Evolutionary conservation across 352 stramenopile species (phyloP).

Genomic region (Globisporangium apiculatum): DNA sequence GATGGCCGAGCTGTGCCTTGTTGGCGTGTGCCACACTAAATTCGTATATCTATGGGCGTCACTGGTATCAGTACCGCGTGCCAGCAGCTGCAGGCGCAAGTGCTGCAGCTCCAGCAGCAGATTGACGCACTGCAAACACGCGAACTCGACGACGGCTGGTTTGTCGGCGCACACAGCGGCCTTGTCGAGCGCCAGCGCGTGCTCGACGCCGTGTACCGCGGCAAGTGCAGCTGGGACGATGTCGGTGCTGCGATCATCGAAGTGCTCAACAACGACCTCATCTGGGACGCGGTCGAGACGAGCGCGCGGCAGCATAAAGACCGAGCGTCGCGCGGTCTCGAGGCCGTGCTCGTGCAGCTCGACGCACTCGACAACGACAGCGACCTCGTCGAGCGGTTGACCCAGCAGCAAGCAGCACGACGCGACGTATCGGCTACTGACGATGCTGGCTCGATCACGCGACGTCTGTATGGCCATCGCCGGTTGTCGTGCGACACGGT

Average conservation of each 20-base stretch:
- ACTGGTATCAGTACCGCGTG: conserved; percentile 20
- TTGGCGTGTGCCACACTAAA: background rate
- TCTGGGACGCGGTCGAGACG: conserved; percentile 49
- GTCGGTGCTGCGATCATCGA: conserved; percentile 46
- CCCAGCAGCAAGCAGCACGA: conserved; percentile 2
- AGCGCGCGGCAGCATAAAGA: conserved; percentile 32
- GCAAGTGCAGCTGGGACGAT: conserved; percentile 46
- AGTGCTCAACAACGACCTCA: conserved; percentile 55
- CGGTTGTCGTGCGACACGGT: conserved; percentile 16
- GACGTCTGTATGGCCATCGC: conserved; percentile 6
- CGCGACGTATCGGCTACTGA: background rate
- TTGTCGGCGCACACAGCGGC: conserved; percentile 27
- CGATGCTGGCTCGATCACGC: background rate
- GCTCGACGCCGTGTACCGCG: conserved; percentile 42
- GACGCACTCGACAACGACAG: conserved; percentile 16
- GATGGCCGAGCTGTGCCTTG: background rate
- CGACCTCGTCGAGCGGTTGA: background rate
- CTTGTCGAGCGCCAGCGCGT: conserved; percentile 44
- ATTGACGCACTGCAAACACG: conserved; percentile 18
- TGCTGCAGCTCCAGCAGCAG: conserved; percentile 36
- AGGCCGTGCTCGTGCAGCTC: conserved; percentile 34
- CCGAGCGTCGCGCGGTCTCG: conserved; percentile 31
- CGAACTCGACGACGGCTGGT: conserved; percentile 31
- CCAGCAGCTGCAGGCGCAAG: conserved; percentile 41
- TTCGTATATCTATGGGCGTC: background rate